A percentile compares a stretch with the other conserved stretches of the same genome.
Evolutionary conservation across 163 green algal species (phyloP).

Genomic region (Smithsoniella earleae): DNA sequence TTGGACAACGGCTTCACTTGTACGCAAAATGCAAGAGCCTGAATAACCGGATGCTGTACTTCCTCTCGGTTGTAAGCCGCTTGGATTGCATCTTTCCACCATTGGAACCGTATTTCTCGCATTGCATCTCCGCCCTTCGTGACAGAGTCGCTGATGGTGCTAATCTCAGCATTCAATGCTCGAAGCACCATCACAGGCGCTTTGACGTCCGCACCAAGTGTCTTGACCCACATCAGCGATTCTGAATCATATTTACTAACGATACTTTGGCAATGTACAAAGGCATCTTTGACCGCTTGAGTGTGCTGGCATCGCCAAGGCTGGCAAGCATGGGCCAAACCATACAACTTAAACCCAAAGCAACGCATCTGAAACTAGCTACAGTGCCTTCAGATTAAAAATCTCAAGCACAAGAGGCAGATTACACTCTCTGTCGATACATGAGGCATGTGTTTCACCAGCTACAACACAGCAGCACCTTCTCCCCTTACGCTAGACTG

Average conservation of each 20-base stretch:
- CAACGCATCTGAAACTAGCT: no score
- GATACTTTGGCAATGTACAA: slow-evolving; percentile 4
- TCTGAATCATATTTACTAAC: background rate
- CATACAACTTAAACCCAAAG: background rate
- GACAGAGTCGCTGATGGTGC: slow-evolving; percentile 7
- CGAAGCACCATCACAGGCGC: slow-evolving; percentile 20
- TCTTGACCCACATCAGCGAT: background rate
- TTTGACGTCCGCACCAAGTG: background rate
- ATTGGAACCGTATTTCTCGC: slow-evolving; percentile 4
- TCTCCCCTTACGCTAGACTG: no score
- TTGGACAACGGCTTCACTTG: background rate
- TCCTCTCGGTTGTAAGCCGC: background rate
- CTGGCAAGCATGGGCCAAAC: background rate
- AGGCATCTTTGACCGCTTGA: background rate
- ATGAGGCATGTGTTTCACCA: no score
- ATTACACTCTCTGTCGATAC: no score
- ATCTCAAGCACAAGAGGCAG: no score
- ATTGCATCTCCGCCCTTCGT: slow-evolving; percentile 19
- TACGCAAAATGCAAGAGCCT: background rate
- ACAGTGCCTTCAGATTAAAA: no score
- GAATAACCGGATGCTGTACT: slow-evolving; percentile 8
- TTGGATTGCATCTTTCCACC: slow-evolving; percentile 18
- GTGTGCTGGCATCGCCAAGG: background rate
- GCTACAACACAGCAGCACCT: no score
- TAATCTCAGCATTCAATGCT: slow-evolving; percentile 23